phyloP scores from a whole-genome alignment of 441 rosid genomes.

The Theobroma grandiflorum region DNA sequence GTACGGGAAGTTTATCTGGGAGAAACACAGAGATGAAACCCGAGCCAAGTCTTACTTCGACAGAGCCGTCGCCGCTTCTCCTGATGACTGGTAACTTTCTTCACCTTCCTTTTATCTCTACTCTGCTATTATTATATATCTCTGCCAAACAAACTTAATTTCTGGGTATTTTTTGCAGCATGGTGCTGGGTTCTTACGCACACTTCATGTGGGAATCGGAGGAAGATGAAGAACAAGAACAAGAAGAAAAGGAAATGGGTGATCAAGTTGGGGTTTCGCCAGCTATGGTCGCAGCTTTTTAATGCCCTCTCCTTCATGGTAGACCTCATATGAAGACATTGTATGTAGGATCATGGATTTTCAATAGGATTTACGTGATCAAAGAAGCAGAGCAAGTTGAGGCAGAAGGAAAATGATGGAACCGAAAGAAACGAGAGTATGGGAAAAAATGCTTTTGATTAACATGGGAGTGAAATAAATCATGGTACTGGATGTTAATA shows the following conservation, averaged over 20 bases:
- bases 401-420: not conserved
- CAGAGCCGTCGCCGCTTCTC: constrained; percentile 75
- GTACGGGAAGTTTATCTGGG: constrained; percentile 88
- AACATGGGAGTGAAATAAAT: not conserved
- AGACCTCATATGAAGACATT: not conserved
- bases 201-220: constrained; percentile 88
- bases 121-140: not conserved
- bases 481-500: constrained; percentile 2
- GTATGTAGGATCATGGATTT: not conserved
- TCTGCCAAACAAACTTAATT: not conserved
- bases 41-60: constrained; percentile 76
- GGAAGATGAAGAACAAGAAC: constrained; percentile 58
- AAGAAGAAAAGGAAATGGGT: constrained; percentile 7
- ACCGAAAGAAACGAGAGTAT: not conserved
- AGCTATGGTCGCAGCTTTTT: constrained; percentile 51
- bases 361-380: not conserved
- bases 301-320: not conserved
- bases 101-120: not conserved
- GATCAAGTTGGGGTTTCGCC: constrained; percentile 24
- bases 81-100: constrained; percentile 66
- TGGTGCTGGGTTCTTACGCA: constrained; percentile 84
- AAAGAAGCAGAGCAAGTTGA: not conserved
- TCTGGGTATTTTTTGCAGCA: constrained; percentile 42
- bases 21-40: constrained; percentile 54
- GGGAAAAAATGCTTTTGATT: not conserved